phyloP scores from a whole-genome alignment of 2,329 filamentous ascomycete species.

The Pleomassaria siparia region DNA sequence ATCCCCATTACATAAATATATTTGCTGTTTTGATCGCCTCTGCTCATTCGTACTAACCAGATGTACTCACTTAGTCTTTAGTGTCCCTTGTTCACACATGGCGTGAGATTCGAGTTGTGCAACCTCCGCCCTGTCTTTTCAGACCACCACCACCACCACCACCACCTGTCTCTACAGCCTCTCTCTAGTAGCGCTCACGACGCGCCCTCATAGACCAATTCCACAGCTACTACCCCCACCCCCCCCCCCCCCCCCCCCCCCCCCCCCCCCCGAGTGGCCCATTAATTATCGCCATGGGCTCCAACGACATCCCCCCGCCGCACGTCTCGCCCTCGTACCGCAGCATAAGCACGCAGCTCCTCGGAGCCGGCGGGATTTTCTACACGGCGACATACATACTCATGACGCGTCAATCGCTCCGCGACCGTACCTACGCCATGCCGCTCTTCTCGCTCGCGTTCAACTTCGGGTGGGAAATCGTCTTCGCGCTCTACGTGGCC shows the following conservation, averaged over 20 bases:
- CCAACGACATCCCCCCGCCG: constrained; percentile 17
- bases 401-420: constrained; percentile 50
- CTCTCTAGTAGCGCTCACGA: not conserved
- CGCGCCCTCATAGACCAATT: not conserved
- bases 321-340: constrained; percentile 18
- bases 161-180: not conserved
- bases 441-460: constrained; percentile 52
- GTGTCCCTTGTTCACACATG: too few species aligned
- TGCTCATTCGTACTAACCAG: not conserved
- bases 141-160: too few species aligned
- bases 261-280: too few species aligned
- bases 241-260: too few species aligned
- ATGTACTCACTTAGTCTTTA: not conserved
- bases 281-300: constrained; percentile 11
- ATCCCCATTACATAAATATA: too few species aligned
- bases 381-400: constrained; percentile 47
- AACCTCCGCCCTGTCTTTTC: too few species aligned
- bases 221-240: too few species aligned
- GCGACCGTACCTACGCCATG: constrained; percentile 53
- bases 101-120: too few species aligned
- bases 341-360: constrained; percentile 13
- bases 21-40: not conserved
- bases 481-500: constrained; percentile 52
- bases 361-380: constrained; percentile 16
- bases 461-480: constrained; percentile 57